Conservation (phyloP, 2,329 filamentous ascomycete species). For the Ambrosiella cleistominuta region DNA sequence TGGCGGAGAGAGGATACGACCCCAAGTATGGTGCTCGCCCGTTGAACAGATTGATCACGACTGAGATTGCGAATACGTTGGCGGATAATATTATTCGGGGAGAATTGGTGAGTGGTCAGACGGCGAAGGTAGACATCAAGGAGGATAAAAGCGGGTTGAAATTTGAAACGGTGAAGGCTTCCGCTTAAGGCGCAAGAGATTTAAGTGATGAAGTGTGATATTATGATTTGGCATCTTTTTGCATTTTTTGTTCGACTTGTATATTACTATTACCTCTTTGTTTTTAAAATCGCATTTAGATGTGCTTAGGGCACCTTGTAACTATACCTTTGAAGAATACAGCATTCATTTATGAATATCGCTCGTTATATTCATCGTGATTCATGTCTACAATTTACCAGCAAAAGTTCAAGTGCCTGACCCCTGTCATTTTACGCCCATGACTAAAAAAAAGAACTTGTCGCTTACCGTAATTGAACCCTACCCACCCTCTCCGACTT, state of each 20-base stretch:
- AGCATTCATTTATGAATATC: no score
- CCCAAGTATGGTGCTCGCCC: conserved; percentile 81
- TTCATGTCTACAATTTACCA: no score
- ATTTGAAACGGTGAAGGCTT: conserved; percentile 4
- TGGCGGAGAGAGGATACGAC: conserved; percentile 79
- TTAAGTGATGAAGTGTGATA: background rate
- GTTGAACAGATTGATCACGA: conserved; percentile 76
- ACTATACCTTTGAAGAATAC: no score
- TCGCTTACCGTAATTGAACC: conserved; percentile 1
- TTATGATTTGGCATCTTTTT: no score
- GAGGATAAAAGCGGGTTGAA: conserved; percentile 19
- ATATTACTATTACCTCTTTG: background rate
- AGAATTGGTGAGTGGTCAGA: conserved; percentile 57
- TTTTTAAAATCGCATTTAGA: background rate
- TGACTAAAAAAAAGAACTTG: no score
- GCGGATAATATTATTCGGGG: conserved; percentile 88
- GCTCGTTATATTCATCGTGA: no score
- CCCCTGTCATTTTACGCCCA: no score
- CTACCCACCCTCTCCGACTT: background rate
- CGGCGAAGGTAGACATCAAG: conserved; percentile 51
- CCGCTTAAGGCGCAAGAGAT: background rate
- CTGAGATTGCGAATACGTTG: conserved; percentile 72
- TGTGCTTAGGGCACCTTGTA: no score
- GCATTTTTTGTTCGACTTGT: no score
- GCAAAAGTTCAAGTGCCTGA: no score